Percentiles rank a stretch among this genome's conserved stretches.
phyloP scores from a whole-genome alignment of 495 filamentous ascomycete species.

The Trichoderma virens region DNA sequence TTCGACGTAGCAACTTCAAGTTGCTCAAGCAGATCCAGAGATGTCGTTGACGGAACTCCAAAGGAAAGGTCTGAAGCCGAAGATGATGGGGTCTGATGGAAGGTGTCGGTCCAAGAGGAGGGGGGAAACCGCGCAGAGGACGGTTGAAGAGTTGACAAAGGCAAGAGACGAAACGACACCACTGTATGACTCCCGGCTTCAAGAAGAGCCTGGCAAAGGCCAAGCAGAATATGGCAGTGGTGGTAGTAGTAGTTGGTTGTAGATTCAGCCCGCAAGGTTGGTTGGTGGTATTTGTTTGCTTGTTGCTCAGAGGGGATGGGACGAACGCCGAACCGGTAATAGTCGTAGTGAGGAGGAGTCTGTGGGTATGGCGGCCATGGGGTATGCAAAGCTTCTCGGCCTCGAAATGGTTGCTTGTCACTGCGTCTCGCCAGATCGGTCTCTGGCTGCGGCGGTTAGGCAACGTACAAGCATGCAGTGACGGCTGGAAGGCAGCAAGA shows the following conservation, averaged over 20 bases:
- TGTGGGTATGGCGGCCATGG: background rate
- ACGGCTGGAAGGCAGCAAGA: background rate
- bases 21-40: background rate
- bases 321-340: background rate
- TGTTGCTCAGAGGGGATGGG: background rate
- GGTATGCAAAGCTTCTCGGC: background rate
- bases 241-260: background rate
- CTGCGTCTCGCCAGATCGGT: conserved; percentile 1
- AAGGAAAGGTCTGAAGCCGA: background rate
- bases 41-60: background rate
- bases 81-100: background rate
- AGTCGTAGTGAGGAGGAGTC: background rate
- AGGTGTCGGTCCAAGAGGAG: background rate
- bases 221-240: background rate
- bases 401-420: background rate
- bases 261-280: background rate
- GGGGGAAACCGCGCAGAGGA: background rate
- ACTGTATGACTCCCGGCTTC: background rate
- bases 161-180: background rate
- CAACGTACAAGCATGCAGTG: background rate
- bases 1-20: background rate
- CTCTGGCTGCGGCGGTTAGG: background rate
- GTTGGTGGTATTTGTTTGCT: background rate
- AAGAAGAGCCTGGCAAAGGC: background rate
- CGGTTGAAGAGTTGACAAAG: background rate